Evolutionary conservation across 495 filamentous ascomycete species (phyloP), one percentile per base, ranked within the genome.

Genomic region (Xylaria nigripes): DNA sequence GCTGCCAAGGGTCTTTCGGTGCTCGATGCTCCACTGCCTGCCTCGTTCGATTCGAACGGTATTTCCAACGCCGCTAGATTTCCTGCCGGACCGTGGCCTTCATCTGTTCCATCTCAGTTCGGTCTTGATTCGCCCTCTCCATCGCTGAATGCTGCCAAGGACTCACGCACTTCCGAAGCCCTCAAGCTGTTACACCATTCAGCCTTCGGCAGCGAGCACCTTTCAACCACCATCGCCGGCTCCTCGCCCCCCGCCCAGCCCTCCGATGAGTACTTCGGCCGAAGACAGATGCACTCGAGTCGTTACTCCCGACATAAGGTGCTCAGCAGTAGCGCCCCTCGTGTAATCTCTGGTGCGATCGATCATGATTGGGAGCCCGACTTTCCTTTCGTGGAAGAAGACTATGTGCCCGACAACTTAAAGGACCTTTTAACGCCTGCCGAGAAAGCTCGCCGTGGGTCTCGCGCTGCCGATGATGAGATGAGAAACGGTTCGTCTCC

Each of bases 11-110:
- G 82, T 8, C 78, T 90, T 40, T 94, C 82, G 42, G 88, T 90
- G n/a, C 79, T 96, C 18, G 93, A 98, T 74, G 94, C 90, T 6
- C 89, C 89, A 2, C 81, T 98, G 22, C 93, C 93, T 8, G 90
- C 89, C 10, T 97, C 93, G 1, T 96, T 98, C 64, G 94, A 97
- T 67, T 95, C 89, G 63, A 90, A 97, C 60, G 93, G 93, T 41
- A 88, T 96, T 18, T 96, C 91, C 6, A 86, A 89, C 63, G 87
- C 53, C 12, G 92, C 93, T 22, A 81, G 90, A 47, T 87, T 90
- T 64, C 67, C 67, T 27, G 67, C 56, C 40, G 94, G 89, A 1
- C 89, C 93, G 0, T 89, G 94, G 60, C 92, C 92, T 12, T 86
- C 92, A 7, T 97, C 93, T 1, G 85, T 98, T 30, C 93, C 93